These are phyloP conservation scores for Evansstolkia leycettana DNA, from an alignment of 495 filamentous ascomycete genomes.

Conservation along the genomic window DNA sequence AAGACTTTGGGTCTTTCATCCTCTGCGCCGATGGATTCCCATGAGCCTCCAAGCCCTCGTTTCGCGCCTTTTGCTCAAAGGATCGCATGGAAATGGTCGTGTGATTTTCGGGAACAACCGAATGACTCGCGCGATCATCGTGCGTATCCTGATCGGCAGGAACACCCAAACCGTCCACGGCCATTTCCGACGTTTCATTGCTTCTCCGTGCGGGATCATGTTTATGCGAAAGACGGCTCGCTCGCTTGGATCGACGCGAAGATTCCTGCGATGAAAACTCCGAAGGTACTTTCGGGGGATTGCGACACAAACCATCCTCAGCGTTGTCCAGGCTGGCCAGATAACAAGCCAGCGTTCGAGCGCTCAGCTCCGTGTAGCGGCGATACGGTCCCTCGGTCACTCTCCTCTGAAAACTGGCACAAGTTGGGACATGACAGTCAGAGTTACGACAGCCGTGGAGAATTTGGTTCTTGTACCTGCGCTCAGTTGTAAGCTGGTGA, in stretches of 20 bases:
- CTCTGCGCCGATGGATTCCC: slow-evolving; percentile 28
- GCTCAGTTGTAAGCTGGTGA: neutral
- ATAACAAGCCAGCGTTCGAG: slow-evolving; percentile 65
- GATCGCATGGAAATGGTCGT: too few relatives aligned
- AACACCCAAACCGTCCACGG: slow-evolving; percentile 1
- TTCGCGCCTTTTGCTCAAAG: too few relatives aligned
- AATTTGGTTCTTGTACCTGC: slow-evolving; percentile 77
- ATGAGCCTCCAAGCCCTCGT: slow-evolving; percentile 9
- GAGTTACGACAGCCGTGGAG: slow-evolving; percentile 63
- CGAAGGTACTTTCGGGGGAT: slow-evolving; percentile 24
- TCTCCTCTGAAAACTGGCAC: slow-evolving; percentile 63
- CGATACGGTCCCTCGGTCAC: slow-evolving; percentile 56
- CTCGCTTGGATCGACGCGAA: slow-evolving; percentile 18
- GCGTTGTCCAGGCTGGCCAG: slow-evolving; percentile 72
- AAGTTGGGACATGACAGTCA: slow-evolving; percentile 64
- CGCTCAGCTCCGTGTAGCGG: slow-evolving; percentile 55
- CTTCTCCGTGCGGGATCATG: slow-evolving; percentile 4
- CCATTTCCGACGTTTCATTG: slow-evolving; percentile 1
- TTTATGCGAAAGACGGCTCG: slow-evolving; percentile 14
- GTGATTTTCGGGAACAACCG: too few relatives aligned
- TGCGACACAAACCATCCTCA: slow-evolving; percentile 58
- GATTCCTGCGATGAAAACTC: slow-evolving; percentile 16
- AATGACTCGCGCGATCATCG: neutral
- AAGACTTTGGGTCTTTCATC: slow-evolving; percentile 70
- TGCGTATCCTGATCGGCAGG: neutral